Percentiles rank a stretch among this genome's conserved stretches.
Conservation (phyloP, 768 basidiomycete genomes). For the Fomitopsis pulvina region DNA sequence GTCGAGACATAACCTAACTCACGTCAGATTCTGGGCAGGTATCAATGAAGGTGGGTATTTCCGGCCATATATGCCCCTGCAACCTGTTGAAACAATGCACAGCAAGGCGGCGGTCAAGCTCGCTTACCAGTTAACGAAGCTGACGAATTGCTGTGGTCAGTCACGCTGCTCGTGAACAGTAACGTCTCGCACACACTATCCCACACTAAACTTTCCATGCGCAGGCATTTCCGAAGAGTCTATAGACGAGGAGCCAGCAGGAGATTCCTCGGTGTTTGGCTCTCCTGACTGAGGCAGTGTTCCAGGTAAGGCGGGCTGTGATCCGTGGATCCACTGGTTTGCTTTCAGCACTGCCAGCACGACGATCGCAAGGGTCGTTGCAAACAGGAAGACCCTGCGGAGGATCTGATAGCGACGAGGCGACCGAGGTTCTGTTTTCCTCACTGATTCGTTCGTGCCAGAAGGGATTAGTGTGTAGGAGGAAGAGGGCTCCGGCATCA, state of each 20-base stretch:
- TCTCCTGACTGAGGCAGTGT: no score
- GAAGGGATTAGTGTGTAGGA: conserved; percentile 29
- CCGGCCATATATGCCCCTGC: conserved; percentile 91
- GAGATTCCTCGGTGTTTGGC: neutral
- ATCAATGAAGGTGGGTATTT: conserved; percentile 86
- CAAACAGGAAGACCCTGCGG: conserved; percentile 29
- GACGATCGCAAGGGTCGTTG: conserved; percentile 29
- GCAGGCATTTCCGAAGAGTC: conserved; percentile 27
- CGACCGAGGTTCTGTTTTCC: conserved; percentile 14
- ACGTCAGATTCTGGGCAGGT: conserved; percentile 84
- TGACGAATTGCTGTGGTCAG: conserved; percentile 21
- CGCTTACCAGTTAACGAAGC: conserved; percentile 72
- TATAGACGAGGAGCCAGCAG: neutral
- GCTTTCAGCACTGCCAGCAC: conserved; percentile 37
- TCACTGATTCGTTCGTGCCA: conserved; percentile 14
- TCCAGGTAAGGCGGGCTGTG: no score
- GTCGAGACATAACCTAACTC: conserved; percentile 22
- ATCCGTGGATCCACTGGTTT: conserved; percentile 34
- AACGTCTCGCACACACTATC: conserved; percentile 52
- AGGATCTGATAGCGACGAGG: conserved; percentile 21
- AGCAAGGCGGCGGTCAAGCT: neutral
- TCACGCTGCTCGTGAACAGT: neutral
- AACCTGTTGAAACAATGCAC: neutral
- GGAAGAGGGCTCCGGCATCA: conserved; percentile 4
- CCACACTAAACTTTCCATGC: conserved; percentile 66